Conservation (phyloP, 371 early-diverging fungal species). For the Sporodiniella umbellata region DNA sequence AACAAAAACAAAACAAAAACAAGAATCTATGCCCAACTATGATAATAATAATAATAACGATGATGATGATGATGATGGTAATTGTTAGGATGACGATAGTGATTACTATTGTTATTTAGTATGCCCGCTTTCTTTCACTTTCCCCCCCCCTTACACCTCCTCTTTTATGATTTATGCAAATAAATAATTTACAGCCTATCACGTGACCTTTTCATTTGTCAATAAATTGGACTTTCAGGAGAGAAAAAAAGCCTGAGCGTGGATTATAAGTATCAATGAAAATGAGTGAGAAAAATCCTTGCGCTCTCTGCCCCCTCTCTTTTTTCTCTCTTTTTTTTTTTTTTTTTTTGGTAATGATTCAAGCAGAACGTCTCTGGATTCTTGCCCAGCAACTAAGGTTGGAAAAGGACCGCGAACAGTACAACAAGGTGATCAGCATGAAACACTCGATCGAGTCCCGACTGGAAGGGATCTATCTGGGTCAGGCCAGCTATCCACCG, state of each 20-base stretch:
- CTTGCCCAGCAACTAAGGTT: conserved; percentile 9
- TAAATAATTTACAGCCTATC: too few species aligned
- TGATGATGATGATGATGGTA: background rate
- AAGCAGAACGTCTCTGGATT: background rate
- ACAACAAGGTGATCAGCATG: conserved; percentile 22
- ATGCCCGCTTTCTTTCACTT: too few species aligned
- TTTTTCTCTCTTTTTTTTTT: background rate
- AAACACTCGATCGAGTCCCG: conserved; percentile 12
- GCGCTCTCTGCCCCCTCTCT: background rate
- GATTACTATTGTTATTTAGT: too few species aligned
- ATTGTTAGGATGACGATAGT: too few species aligned
- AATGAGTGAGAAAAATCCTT: too few species aligned
- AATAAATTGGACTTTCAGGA: too few species aligned
- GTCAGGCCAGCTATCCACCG: background rate
- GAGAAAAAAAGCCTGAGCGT: too few species aligned
- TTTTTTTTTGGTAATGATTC: background rate
- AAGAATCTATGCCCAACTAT: background rate
- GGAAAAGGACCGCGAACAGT: conserved; percentile 15
- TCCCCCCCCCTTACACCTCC: too few species aligned
- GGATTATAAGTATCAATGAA: too few species aligned
- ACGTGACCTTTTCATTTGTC: too few species aligned
- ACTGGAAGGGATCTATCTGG: background rate
- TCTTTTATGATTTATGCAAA: too few species aligned
- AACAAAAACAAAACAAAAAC: conserved; percentile 1
- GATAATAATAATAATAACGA: background rate